Base-by-base conservation (phyloP, 495 filamentous ascomycete species). In the Jackrogersella minutella region DNA sequence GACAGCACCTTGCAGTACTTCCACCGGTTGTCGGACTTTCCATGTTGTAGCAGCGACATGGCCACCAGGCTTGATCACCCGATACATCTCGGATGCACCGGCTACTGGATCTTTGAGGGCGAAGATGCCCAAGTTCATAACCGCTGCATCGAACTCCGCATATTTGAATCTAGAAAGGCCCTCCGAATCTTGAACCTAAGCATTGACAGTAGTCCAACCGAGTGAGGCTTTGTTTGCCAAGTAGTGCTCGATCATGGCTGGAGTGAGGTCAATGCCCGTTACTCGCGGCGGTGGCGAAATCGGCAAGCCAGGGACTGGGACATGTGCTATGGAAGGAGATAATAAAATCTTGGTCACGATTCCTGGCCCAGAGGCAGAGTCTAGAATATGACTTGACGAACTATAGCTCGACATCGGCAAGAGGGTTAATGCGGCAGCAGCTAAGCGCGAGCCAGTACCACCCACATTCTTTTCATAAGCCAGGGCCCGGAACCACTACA, bases 51-150 rank as follows among this genome's bases (percentile, higher is more conserved):
- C 40, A 1, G 73, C 68, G 0, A 68, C 71, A 5, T 73, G 55
- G 4, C 76, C 76, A 2, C 68, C 69, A 11, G 70, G 68, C 19
- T 76, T 76, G 1, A 80, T 68, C 2, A 71, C 73, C 40, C 74
- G 74, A 24, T 67, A 50, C 37, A 75, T 79, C 55, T 76, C 65
- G 16, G 63, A 40, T 2, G 62, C 66, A 19, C 60, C 74, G 7
- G 50, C 58, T 0, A 58, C 39, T 9, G 69, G 70, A 40, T 73
- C 55, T 7, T 17, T 21, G 16, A 71, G 56, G 4, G 58, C 22
- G 36, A 75, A 77, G 17, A 75, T 69, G n/a, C 69, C 67, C 9
- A 74, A 40, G 37, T 47, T 65, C 70, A 68, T 70, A 2, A 73
- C 64, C 17, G 75, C 62, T 30, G 71, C 71, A 31, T 69, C 66